Percentiles rank a stretch among this genome's conserved stretches.
Evolutionary conservation across 352 stramenopile species (phyloP).

Genomic region (Pythium chondricola): DNA sequence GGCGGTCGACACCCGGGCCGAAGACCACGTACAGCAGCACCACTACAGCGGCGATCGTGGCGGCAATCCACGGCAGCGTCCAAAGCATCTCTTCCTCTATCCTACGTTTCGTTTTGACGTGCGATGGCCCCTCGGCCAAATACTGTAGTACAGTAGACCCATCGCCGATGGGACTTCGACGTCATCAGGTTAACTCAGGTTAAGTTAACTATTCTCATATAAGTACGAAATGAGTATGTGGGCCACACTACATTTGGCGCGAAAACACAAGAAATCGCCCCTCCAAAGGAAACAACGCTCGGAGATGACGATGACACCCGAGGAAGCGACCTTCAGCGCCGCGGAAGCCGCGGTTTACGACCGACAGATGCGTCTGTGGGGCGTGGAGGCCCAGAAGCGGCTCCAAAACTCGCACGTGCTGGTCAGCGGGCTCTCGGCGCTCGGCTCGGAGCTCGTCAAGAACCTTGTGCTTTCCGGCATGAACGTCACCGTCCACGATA

Average conservation of each 20-base stretch:
- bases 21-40: slow-evolving; percentile 35
- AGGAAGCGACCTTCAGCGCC: slow-evolving; percentile 50
- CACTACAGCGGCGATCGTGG: slow-evolving; percentile 15
- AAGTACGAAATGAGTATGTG: slow-evolving; percentile 5
- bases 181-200: too few species aligned
- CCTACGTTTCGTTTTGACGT: background rate
- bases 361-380: slow-evolving; percentile 98
- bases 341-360: slow-evolving; percentile 95
- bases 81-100: slow-evolving; percentile 21
- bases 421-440: slow-evolving; percentile 77
- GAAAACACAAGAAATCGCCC: too few species aligned
- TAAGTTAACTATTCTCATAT: background rate
- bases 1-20: slow-evolving; percentile 44
- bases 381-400: slow-evolving; percentile 93
- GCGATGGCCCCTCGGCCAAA: too few species aligned
- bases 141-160: too few species aligned
- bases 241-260: slow-evolving; percentile 5
- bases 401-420: slow-evolving; percentile 87
- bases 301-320: slow-evolving; percentile 10
- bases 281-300: background rate
- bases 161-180: too few species aligned
- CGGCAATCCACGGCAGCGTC: slow-evolving; percentile 16
- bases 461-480: slow-evolving; percentile 97
- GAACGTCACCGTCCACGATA: slow-evolving; percentile 90
- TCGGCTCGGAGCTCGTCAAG: slow-evolving; percentile 93